Percentiles rank a stretch among this genome's conserved stretches.
These are phyloP conservation scores for Paecilomyces fulvus DNA, from an alignment of 2,329 filamentous ascomycete species.

Conservation along the genomic window DNA sequence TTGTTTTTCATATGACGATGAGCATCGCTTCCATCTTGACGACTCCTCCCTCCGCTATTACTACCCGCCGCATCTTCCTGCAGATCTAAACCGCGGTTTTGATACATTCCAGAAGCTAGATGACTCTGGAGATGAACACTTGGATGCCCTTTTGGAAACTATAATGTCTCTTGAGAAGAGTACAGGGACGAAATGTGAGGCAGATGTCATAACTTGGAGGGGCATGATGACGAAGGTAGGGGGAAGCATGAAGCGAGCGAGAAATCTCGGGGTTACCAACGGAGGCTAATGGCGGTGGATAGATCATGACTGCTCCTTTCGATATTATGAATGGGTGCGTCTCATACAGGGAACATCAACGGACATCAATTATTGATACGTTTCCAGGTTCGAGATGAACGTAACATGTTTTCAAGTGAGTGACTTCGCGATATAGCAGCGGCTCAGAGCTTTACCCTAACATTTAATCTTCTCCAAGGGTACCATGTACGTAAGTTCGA, in stretches of 20 bases:
- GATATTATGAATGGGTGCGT: slow-evolving; percentile 69
- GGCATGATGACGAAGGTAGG: slow-evolving; percentile 96
- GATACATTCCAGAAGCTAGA: slow-evolving; percentile 76
- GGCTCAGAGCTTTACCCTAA: slow-evolving; percentile 10
- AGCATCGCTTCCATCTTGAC: slow-evolving; percentile 67
- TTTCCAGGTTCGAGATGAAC: slow-evolving; percentile 84
- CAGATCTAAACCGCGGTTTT: slow-evolving; percentile 72
- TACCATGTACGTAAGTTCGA: slow-evolving; percentile 41
- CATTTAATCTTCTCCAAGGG: slow-evolving; percentile 30
- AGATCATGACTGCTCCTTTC: slow-evolving; percentile 82
- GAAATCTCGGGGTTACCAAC: background rate
- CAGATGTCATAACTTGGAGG: slow-evolving; percentile 83
- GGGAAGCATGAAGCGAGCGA: background rate
- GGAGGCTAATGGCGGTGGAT: slow-evolving; percentile 1
- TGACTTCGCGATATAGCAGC: slow-evolving; percentile 5
- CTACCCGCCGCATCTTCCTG: slow-evolving; percentile 63
- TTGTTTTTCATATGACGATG: slow-evolving; percentile 84
- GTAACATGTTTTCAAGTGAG: slow-evolving; percentile 78
- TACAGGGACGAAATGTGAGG: slow-evolving; percentile 58
- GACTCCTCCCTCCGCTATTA: slow-evolving; percentile 81
- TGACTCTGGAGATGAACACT: slow-evolving; percentile 73
- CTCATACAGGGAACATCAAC: background rate
- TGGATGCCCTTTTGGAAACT: slow-evolving; percentile 72
- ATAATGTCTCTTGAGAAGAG: slow-evolving; percentile 65
- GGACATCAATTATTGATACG: slow-evolving; percentile 6